These are phyloP conservation scores for Taxillus chinensis DNA, from an alignment of 164 flowering plant genomes.

Conservation along the genomic window DNA sequence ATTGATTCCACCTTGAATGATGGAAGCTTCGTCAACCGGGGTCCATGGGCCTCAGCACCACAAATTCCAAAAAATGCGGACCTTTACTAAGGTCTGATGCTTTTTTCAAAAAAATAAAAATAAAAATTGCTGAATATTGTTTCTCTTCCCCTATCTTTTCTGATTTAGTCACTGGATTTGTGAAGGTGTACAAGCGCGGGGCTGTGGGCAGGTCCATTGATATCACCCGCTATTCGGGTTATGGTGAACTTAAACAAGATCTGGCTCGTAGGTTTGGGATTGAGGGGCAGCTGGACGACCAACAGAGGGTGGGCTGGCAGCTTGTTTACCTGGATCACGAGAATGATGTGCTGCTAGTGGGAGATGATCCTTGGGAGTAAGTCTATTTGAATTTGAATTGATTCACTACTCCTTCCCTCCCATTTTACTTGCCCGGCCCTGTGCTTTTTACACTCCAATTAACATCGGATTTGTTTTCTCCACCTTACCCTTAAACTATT, in stretches of 20 bases:
- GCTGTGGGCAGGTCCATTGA: slow-evolving; percentile 98
- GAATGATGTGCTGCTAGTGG: slow-evolving; percentile 81
- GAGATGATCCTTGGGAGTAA: slow-evolving; percentile 99
- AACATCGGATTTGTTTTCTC: not conserved
- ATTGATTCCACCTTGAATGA: slow-evolving; percentile 73
- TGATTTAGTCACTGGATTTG: slow-evolving; percentile 8
- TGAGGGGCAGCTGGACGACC: slow-evolving; percentile 93
- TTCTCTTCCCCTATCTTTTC: slow-evolving; percentile 4
- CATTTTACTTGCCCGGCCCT: no score
- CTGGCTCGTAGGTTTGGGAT: slow-evolving; percentile 95
- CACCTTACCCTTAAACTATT: no score
- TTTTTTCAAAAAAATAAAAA: not conserved
- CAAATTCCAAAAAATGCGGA: slow-evolving; percentile 73
- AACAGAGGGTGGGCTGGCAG: slow-evolving; percentile 85
- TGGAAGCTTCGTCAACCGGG: slow-evolving; percentile 43
- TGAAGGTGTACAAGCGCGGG: slow-evolving; percentile 91
- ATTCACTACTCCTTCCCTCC: no score
- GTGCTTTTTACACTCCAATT: not conserved
- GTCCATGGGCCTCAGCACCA: slow-evolving; percentile 58
- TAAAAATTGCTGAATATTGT: not conserved
- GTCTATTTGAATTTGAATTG: slow-evolving; percentile 13
- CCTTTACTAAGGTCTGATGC: slow-evolving; percentile 73
- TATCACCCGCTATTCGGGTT: slow-evolving; percentile 74
- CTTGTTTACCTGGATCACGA: slow-evolving; percentile 95
- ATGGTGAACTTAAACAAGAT: slow-evolving; percentile 90